Base-by-base conservation (phyloP, 176 grass and related monocot species). In the Oryza australiensis region DNA sequence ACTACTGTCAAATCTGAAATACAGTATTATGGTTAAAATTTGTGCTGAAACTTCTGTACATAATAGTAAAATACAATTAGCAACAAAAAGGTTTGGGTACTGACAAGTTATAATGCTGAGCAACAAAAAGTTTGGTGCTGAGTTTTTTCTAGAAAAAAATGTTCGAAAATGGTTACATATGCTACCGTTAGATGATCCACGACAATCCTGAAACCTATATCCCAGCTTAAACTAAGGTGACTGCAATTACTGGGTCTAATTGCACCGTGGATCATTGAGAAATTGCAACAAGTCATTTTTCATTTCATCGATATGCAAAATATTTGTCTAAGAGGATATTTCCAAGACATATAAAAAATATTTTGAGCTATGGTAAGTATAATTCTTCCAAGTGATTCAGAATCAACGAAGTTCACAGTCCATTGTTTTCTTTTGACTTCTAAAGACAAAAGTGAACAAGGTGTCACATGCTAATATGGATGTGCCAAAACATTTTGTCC, bases 401-500 rank as follows among this genome's bases (percentile, higher is more conserved):
- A 59, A 14, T 32, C 41, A 65, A 15, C 37, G 22, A 18, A 73
- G 16, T 49, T 64, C 15, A 34, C 15, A 28, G 26, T 32, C 45
- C 23, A 57, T 12, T 5, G 0, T 8, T 23, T 14, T 10, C 33
- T 73, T 72, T 75, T 49, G 40, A 26, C 53, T 12, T 57, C 10
- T 30, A 74, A 28, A 86, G 26, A 32, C 42, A 49, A 72, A 53
- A 75, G 14, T 32, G 73, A 9, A 16, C 63, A 41, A 29, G 23
- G 55, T 28, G 33, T 83, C 86, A 77, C 86, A 49, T 77, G 86
- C 10, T 30, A 78, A 45, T 42, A n/a, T 27, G 57, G 40, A 83
- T 42, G 57, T 71, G 86, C 40, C 73, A 83, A 87, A 77, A 65
- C 18, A 57, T 77, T 68, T 57, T 66, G 26, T 66, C 77, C 73